Evolutionary conservation across 1,284 basidiomycete genomes (phyloP).

Genomic region (Trichosporon sp.): DNA sequence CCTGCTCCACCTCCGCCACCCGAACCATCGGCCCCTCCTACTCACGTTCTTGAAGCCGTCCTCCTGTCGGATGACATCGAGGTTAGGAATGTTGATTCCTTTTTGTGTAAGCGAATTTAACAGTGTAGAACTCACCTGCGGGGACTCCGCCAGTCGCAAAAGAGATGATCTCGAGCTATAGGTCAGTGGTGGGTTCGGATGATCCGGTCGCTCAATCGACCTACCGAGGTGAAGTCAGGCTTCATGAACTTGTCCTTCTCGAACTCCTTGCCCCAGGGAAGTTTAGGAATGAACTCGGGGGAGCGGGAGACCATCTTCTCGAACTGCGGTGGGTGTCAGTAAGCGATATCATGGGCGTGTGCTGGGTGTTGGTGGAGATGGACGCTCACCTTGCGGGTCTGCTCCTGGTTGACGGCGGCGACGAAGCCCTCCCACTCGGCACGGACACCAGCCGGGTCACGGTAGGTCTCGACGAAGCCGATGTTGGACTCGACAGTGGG

Average conservation of each 20-base stretch:
- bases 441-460: constrained; percentile 63
- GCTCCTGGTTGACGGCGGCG: constrained; percentile 78
- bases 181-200: neutral
- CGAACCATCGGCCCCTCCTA: neutral
- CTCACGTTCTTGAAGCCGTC: constrained; percentile 33
- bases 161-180: constrained; percentile 37
- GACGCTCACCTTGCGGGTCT: constrained; percentile 64
- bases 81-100: constrained; percentile 26
- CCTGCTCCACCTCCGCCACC: no score
- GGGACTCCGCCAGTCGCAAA: constrained; percentile 32
- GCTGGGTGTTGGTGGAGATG: neutral
- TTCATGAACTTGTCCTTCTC: constrained; percentile 69
- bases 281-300: constrained; percentile 71
- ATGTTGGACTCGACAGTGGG: constrained; percentile 67
- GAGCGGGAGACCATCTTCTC: constrained; percentile 72
- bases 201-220: neutral
- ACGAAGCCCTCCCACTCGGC: constrained; percentile 91
- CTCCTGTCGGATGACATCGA: constrained; percentile 24
- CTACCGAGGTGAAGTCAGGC: constrained; percentile 73
- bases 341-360: neutral
- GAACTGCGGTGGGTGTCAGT: constrained; percentile 56
- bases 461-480: constrained; percentile 62
- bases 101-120: neutral
- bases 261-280: constrained; percentile 80
- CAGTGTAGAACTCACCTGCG: constrained; percentile 20